Evolutionary conservation across 2,329 filamentous ascomycete genomes (phyloP).

Genomic region (Penicillium sp.): DNA sequence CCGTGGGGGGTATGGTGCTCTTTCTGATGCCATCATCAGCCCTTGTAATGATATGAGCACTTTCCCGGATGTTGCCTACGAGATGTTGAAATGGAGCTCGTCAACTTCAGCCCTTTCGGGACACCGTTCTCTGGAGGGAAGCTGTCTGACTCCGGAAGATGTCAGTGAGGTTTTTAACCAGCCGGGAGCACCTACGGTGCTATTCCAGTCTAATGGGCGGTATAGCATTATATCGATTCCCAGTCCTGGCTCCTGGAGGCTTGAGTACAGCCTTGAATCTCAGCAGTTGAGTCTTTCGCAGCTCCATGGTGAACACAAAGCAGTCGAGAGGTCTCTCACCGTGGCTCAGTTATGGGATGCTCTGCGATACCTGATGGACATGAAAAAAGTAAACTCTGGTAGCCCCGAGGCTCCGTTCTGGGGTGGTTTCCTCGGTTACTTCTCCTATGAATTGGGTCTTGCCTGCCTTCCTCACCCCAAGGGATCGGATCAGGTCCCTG

Average conservation of each 20-base stretch:
- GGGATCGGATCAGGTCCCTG: constrained; percentile 34
- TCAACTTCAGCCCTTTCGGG: constrained; percentile 26
- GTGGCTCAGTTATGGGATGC: constrained; percentile 33
- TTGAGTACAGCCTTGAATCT: constrained; percentile 31
- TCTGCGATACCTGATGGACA: constrained; percentile 38
- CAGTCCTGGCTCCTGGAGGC: constrained; percentile 33
- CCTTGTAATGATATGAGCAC: constrained; percentile 13
- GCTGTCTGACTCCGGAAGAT: constrained; percentile 26
- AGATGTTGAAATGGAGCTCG: constrained; percentile 32
- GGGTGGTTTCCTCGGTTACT: constrained; percentile 77
- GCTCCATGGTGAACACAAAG: constrained; percentile 7
- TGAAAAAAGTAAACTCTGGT: constrained; percentile 35
- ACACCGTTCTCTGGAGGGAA: constrained; percentile 23
- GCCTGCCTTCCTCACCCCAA: constrained; percentile 47
- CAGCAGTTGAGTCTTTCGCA: constrained; percentile 24
- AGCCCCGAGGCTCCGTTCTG: constrained; percentile 56
- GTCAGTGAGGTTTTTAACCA: constrained; percentile 35
- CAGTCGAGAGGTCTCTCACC: constrained; percentile 16
- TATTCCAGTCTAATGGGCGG: constrained; percentile 44
- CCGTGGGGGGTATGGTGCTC: constrained; percentile 19
- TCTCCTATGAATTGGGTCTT: constrained; percentile 78
- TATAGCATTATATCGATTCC: constrained; percentile 36
- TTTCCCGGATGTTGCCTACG: constrained; percentile 46
- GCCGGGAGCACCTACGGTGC: constrained; percentile 29
- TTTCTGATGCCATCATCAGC: constrained; percentile 19